Evolutionary conservation across 2,329 filamentous ascomycete genomes (phyloP).

Genomic region (Pyricularia pennisetigena): DNA sequence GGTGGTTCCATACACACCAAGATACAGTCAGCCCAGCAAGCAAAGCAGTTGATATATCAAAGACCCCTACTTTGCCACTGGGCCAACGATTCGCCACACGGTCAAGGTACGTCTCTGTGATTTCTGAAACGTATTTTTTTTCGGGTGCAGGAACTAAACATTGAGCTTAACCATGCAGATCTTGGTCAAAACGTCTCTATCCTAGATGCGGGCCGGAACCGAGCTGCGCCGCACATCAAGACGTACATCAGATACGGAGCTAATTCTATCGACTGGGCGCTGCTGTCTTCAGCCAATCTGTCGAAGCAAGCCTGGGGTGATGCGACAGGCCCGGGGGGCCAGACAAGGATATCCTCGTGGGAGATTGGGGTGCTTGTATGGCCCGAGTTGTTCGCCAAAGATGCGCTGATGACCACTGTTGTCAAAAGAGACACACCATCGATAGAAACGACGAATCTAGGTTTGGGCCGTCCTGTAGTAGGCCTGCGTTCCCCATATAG

Average conservation of each 20-base stretch:
- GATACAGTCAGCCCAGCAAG: slow-evolving; percentile 57
- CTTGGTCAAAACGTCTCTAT: slow-evolving; percentile 13
- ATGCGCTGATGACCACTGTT: slow-evolving; percentile 54
- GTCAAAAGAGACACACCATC: slow-evolving; percentile 52
- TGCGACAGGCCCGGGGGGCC: slow-evolving; percentile 40
- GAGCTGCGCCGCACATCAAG: slow-evolving; percentile 81
- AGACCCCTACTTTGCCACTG: slow-evolving; percentile 65
- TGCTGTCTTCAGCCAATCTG: slow-evolving; percentile 84
- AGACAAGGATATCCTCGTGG: slow-evolving; percentile 68
- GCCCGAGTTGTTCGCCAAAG: slow-evolving; percentile 49
- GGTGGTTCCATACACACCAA: slow-evolving; percentile 79
- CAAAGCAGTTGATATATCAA: slow-evolving; percentile 65
- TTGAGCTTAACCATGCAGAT: slow-evolving; percentile 12
- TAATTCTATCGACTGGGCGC: slow-evolving; percentile 67
- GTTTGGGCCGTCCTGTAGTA: slow-evolving; percentile 31
- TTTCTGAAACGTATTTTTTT: neutral
- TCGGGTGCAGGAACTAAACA: neutral
- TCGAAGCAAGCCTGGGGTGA: slow-evolving; percentile 87
- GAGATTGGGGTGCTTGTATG: slow-evolving; percentile 79
- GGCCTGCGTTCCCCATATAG: slow-evolving; percentile 78
- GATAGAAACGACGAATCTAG: slow-evolving; percentile 12
- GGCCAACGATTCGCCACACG: slow-evolving; percentile 47
- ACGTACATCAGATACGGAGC: slow-evolving; percentile 63
- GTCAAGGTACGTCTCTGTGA: slow-evolving; percentile 16
- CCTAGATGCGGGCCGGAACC: slow-evolving; percentile 47